phyloP scores from a whole-genome alignment of 1,139 yeast genomes.

The Lodderomyces beijingensis region DNA sequence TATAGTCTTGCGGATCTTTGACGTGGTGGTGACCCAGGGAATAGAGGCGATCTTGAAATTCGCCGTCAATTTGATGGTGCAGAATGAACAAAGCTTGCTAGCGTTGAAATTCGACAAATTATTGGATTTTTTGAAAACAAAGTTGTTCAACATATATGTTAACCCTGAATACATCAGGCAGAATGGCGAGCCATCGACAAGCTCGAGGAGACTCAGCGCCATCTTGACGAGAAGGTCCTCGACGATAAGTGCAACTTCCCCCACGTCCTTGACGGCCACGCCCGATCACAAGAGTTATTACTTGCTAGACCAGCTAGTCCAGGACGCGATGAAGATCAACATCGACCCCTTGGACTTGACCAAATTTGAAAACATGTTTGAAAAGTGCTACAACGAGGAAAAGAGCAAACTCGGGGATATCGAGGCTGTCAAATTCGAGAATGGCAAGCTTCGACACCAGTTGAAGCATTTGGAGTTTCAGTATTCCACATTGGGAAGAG shows the following conservation, averaged over 20 bases:
- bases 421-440: conserved; percentile 57
- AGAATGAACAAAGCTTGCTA: conserved; percentile 58
- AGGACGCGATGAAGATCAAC: conserved; percentile 69
- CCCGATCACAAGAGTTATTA: conserved; percentile 36
- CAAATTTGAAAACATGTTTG: conserved; percentile 70
- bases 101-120: conserved; percentile 69
- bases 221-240: conserved; percentile 4
- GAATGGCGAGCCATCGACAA: conserved; percentile 1
- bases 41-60: conserved; percentile 77
- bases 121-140: conserved; percentile 71
- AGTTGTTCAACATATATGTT: conserved; percentile 67
- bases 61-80: conserved; percentile 70
- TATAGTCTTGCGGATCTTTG: conserved; percentile 78
- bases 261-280: background rate
- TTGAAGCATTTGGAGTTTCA: conserved; percentile 72
- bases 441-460: conserved; percentile 70
- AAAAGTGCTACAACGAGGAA: conserved; percentile 67
- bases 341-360: conserved; percentile 67
- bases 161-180: conserved; percentile 31
- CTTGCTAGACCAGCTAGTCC: conserved; percentile 68
- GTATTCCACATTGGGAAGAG: conserved; percentile 66
- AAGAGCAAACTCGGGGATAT: conserved; percentile 66
- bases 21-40: conserved; percentile 85
- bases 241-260: background rate
- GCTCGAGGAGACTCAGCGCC: background rate